Base-by-base conservation (phyloP, 177 flowering plant genomes). In the Vitis hybrid region DNA sequence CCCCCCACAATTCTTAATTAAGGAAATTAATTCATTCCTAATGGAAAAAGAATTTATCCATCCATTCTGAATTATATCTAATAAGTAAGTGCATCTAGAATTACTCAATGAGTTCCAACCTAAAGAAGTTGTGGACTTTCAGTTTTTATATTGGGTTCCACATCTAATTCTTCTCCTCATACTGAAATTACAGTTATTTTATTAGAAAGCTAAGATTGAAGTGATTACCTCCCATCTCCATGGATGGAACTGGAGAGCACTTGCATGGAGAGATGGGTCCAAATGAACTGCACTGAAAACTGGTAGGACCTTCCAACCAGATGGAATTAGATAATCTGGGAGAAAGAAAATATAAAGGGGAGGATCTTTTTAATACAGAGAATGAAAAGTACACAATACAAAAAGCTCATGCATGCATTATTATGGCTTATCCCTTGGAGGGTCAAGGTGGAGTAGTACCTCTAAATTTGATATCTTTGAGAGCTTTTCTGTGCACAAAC, bases 221-320 rank as follows among this genome's bases (percentile, higher is more conserved):
- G 1, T n/a, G 49, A 52, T 72, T 74, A 83, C 90, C 87, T 85
- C 79, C 94, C 94, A 90, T 81, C 94, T 88, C 90, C 85, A 85
- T 13, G 94, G 94, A 75, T 86, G 62, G 60, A 90, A 90, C 27
- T 83, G 70, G 40, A 60, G 67, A 21, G 91, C 79, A 75, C 62
- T 62, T 24, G 66, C 80, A 78, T 83, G 82, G 15, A 87, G 77
- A 60, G 88, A 79, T 35, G 87, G 72, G 74, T 88, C 94, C 12
- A 90, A 83, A 77, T 90, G 92, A 64, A 83, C 90, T 12, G 88
- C 91, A 66, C 82, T 74, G 64, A 90, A 77, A 30, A 90, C 81
- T 11, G 92, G 94, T 56, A 90, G 85, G 66, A 90, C 92, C 75
- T 88, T 85, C 92, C 92, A 90, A 4, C 90, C 94, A 9, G 70